Evolutionary conservation across 805 yeast species (phyloP).

Genomic region (Tetrapisispora namnaoensis): DNA sequence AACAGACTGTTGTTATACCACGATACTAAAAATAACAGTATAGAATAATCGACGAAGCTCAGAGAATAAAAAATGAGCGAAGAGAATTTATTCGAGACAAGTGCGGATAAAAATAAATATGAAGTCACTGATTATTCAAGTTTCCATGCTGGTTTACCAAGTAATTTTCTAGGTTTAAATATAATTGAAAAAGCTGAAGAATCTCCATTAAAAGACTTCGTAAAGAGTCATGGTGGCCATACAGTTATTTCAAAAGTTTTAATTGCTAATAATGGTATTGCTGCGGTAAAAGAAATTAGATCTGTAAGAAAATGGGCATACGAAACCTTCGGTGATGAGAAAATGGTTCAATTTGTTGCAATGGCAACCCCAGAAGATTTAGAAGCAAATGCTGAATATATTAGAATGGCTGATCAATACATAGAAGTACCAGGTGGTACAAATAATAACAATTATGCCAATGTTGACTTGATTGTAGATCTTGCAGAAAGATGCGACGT

Average conservation of each 20-base stretch:
- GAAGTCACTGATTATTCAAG: constrained; percentile 28
- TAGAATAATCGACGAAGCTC: background rate
- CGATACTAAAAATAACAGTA: background rate
- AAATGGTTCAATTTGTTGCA: constrained; percentile 86
- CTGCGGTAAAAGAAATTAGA: constrained; percentile 96
- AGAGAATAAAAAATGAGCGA: constrained; percentile 28
- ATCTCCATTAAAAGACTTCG: constrained; percentile 73
- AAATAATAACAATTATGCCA: constrained; percentile 95
- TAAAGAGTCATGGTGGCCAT: constrained; percentile 81
- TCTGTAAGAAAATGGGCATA: constrained; percentile 98
- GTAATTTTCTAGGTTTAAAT: constrained; percentile 76
- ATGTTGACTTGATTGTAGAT: constrained; percentile 93
- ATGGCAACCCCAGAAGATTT: constrained; percentile 99
- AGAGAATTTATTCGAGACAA: constrained; percentile 33
- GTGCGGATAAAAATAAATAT: constrained; percentile 22
- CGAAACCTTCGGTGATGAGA: constrained; percentile 95
- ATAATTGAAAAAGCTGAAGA: constrained; percentile 69
- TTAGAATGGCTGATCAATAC: constrained; percentile 98
- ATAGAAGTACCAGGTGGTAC: constrained; percentile 99
- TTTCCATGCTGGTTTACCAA: constrained; percentile 40
- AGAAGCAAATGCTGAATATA: constrained; percentile 93
- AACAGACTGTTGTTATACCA: no score
- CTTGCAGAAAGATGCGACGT: constrained; percentile 93
- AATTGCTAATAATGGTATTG: constrained; percentile 98
- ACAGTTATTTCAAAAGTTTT: constrained; percentile 82